These are phyloP conservation scores for Colletotrichum lindemuthianum DNA, from an alignment of 2,329 filamentous ascomycete species.

Conservation along the genomic window DNA sequence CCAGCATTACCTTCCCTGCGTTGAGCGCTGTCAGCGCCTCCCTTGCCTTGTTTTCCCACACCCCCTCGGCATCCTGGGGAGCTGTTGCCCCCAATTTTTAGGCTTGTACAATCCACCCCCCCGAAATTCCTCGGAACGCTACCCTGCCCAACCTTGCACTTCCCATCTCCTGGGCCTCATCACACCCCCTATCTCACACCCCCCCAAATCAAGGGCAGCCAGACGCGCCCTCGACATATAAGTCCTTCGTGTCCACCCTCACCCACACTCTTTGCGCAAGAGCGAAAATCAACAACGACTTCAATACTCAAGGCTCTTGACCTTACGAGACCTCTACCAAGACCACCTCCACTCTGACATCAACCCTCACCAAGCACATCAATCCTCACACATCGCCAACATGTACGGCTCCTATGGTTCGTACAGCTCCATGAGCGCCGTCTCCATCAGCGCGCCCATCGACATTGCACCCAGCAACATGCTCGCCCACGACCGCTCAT, in stretches of 20 bases:
- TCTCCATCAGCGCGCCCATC: slow-evolving; percentile 52
- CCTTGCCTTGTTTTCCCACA: slow-evolving; percentile 35
- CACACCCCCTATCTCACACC: slow-evolving; percentile 22
- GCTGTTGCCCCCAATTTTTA: slow-evolving; percentile 34
- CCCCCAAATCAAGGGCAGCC: slow-evolving; percentile 22
- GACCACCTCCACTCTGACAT: slow-evolving; percentile 41
- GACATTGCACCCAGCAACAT: slow-evolving; percentile 56
- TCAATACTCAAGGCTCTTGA: slow-evolving; percentile 16
- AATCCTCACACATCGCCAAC: slow-evolving; percentile 39
- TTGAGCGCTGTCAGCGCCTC: slow-evolving; percentile 31
- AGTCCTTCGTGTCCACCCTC: slow-evolving; percentile 34
- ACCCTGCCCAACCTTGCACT: slow-evolving; percentile 26
- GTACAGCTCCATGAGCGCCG: slow-evolving; percentile 59
- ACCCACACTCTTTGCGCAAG: slow-evolving; percentile 4
- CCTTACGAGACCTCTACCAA: slow-evolving; percentile 5
- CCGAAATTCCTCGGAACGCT: slow-evolving; percentile 35
- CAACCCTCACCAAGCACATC: slow-evolving; percentile 33
- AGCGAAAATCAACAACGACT: slow-evolving; percentile 28
- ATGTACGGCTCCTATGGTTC: slow-evolving; percentile 64
- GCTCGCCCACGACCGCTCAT: slow-evolving; percentile 54
- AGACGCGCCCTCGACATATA: slow-evolving; percentile 35
- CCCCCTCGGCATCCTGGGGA: slow-evolving; percentile 32
- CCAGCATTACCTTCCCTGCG: neutral
- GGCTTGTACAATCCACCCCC: slow-evolving; percentile 29
- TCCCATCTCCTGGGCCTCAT: slow-evolving; percentile 14